phyloP scores from a whole-genome alignment of 2,329 filamentous ascomycete species.

The Alternaria sp. region DNA sequence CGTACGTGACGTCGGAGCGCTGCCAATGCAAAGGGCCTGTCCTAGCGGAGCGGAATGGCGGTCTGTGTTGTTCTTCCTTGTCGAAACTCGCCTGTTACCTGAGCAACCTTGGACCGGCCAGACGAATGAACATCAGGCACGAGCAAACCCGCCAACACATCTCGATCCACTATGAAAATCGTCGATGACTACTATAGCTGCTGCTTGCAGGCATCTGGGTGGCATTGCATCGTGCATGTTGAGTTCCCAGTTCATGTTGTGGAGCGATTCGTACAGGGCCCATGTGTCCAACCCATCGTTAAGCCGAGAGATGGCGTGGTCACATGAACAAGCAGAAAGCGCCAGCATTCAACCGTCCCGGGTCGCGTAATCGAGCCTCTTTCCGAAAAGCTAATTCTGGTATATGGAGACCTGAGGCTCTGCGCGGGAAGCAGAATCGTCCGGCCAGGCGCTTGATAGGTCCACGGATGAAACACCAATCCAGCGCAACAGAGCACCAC shows the following conservation, averaged over 20 bases:
- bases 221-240: background rate
- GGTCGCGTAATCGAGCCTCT: slow-evolving; percentile 10
- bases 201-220: slow-evolving; percentile 1
- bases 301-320: background rate
- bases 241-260: background rate
- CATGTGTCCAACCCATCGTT: background rate
- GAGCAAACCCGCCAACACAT: slow-evolving; percentile 22
- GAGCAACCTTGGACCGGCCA: slow-evolving; percentile 29
- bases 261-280: background rate
- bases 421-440: slow-evolving; percentile 19
- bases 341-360: slow-evolving; percentile 6
- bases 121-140: slow-evolving; percentile 24
- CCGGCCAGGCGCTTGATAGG: slow-evolving; percentile 44
- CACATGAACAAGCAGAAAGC: slow-evolving; percentile 7
- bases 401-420: slow-evolving; percentile 17
- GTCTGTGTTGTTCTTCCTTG: slow-evolving; percentile 38
- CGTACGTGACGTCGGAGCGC: slow-evolving; percentile 42
- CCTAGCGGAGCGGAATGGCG: slow-evolving; percentile 25
- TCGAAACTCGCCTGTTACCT: slow-evolving; percentile 31
- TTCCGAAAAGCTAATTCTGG: slow-evolving; percentile 15
- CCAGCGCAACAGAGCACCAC: slow-evolving; percentile 29
- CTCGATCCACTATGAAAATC: slow-evolving; percentile 9
- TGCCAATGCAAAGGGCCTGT: slow-evolving; percentile 23
- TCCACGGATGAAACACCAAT: slow-evolving; percentile 37
- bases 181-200: slow-evolving; percentile 2